Conservation (phyloP, 2,329 filamentous ascomycete genomes). For the Colletotrichum agaves region DNA sequence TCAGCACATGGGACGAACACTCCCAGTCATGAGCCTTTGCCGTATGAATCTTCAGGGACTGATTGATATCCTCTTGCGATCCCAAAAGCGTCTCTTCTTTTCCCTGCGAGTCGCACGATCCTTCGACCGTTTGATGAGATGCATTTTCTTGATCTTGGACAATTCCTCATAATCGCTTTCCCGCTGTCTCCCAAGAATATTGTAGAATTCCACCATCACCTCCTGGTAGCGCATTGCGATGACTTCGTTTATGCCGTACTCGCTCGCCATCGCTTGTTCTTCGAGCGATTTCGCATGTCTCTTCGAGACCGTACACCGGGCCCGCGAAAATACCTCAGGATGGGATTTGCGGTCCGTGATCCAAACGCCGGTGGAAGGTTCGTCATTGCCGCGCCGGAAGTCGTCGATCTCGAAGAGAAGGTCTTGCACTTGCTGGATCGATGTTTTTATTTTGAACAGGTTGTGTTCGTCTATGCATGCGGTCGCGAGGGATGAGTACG, state of each 20-base stretch:
- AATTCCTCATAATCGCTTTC: not conserved
- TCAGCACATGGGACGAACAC: no score
- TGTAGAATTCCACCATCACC: not conserved
- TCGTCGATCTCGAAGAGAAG: not conserved
- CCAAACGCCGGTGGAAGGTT: not conserved
- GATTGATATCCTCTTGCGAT: not conserved
- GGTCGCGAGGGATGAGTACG: constrained; percentile 1
- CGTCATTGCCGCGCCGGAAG: not conserved
- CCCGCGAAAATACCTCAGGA: not conserved
- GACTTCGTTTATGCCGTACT: not conserved
- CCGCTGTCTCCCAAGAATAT: not conserved
- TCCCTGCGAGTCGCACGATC: not conserved
- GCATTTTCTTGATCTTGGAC: not conserved
- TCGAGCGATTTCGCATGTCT: not conserved
- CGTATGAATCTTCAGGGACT: no score
- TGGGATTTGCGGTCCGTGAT: not conserved
- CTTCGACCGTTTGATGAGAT: not conserved
- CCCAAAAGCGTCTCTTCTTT: not conserved
- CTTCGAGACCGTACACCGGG: not conserved
- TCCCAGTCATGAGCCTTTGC: no score
- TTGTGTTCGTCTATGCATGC: not conserved
- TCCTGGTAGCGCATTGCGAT: not conserved
- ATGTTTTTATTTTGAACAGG: not conserved
- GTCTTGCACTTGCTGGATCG: not conserved
- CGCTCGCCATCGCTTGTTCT: not conserved